Conservation (phyloP, 352 stramenopile species). For the Globisporangium uncinulatum region DNA sequence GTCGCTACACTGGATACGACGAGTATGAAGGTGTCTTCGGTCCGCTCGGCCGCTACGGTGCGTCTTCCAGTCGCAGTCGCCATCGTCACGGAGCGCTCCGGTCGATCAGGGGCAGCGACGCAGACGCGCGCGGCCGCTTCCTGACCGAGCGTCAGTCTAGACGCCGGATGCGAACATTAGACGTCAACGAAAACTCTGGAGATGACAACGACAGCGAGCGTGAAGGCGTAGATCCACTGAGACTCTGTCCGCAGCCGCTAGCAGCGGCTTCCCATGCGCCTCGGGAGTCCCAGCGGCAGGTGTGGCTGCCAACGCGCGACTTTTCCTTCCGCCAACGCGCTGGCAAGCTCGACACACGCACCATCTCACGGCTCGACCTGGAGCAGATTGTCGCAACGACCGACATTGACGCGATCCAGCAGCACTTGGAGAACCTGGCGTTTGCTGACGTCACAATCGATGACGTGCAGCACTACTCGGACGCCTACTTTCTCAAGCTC, state of each 20-base stretch:
- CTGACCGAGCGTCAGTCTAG: slow-evolving; percentile 17
- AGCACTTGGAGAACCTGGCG: slow-evolving; percentile 71
- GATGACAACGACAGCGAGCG: slow-evolving; percentile 2
- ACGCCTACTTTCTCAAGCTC: slow-evolving; percentile 82
- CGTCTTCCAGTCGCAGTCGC: background rate
- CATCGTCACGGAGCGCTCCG: background rate
- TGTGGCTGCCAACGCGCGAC: slow-evolving; percentile 66
- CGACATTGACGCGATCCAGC: slow-evolving; percentile 70
- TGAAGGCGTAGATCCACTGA: background rate
- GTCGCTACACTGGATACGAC: slow-evolving; percentile 41
- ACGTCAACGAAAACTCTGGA: slow-evolving; percentile 9
- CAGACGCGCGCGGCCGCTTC: slow-evolving; percentile 16
- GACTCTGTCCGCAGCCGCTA: no score
- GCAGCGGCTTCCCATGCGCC: background rate
- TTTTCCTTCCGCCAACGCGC: slow-evolving; percentile 73
- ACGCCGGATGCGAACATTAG: slow-evolving; percentile 15
- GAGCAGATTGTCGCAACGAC: slow-evolving; percentile 69
- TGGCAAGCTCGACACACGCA: slow-evolving; percentile 68
- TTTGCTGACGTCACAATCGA: slow-evolving; percentile 81
- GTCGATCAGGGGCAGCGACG: slow-evolving; percentile 5
- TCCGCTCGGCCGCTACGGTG: slow-evolving; percentile 23
- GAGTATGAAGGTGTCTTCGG: slow-evolving; percentile 65
- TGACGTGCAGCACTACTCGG: slow-evolving; percentile 80
- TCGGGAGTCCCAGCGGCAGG: slow-evolving; percentile 21
- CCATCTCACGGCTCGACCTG: slow-evolving; percentile 64